Percentiles rank a stretch among this genome's conserved stretches.
Conservation (phyloP, 352 stramenopile genomes). For the Globisporangium middletonii region DNA sequence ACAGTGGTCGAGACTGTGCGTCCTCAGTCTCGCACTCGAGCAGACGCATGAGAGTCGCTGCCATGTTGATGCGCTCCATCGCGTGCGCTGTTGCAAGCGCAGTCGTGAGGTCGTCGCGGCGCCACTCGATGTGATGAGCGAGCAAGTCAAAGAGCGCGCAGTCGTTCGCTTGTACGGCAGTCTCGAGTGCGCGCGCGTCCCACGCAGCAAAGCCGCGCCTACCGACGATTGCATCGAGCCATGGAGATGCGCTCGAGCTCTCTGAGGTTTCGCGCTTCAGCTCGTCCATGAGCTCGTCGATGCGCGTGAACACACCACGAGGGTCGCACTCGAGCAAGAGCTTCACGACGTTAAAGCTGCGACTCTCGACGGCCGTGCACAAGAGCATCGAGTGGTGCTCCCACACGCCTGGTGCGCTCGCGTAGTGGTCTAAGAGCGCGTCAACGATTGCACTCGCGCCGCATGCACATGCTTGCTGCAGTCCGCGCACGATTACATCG, state of each 20-base stretch:
- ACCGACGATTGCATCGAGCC: conserved; percentile 4
- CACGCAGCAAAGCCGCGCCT: conserved; percentile 2
- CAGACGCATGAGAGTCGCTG: background rate
- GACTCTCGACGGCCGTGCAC: conserved; percentile 6
- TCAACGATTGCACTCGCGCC: conserved; percentile 12
- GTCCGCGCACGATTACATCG: conserved; percentile 10
- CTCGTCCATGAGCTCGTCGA: conserved; percentile 19
- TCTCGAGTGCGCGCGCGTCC: conserved; percentile 3
- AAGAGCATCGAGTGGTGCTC: conserved; percentile 16
- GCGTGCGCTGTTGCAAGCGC: background rate
- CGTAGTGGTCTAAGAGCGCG: conserved; percentile 20
- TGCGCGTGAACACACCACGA: conserved; percentile 19
- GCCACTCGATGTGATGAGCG: conserved; percentile 7
- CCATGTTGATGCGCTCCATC: background rate
- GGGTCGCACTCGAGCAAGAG: conserved; percentile 23
- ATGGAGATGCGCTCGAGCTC: too few relatives aligned
- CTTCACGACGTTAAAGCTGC: conserved; percentile 18
- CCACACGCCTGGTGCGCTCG: conserved; percentile 3
- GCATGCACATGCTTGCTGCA: conserved; percentile 16
- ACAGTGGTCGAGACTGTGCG: background rate
- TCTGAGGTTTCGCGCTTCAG: conserved; percentile 8
- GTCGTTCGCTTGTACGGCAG: conserved; percentile 2
- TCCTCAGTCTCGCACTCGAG: too few relatives aligned
- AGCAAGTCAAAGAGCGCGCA: conserved; percentile 3
- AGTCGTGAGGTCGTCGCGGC: background rate